Base-by-base conservation (phyloP, 208 protist genomes). In the Wallacemonas collosoma region DNA sequence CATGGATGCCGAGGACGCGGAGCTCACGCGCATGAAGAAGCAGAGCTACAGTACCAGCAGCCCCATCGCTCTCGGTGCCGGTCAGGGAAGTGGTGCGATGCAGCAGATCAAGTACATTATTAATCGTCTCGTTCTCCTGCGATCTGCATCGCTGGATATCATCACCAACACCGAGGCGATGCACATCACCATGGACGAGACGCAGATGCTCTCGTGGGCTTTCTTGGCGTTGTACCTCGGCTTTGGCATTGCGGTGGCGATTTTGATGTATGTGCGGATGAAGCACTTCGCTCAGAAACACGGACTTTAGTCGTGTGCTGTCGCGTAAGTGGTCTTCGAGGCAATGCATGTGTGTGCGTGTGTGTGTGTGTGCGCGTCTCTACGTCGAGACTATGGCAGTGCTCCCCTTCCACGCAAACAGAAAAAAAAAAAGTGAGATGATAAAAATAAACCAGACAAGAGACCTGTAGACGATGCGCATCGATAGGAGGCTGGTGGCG, bases 31-130 rank as follows among this genome's bases (percentile, higher is more conserved):
- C 55, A 81, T 86, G 75, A 90, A 87, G 75, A 78, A 80, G 71
- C 80, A 88, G 60, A 77, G 73, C 68, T 91, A 91, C 79, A 90
- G 82, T 64, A 87, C 81, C 2, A 88, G 79, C 50, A 89, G 75
- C 60, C 81, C 81, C 39, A 85, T 90, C 58, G 81, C 82, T 0
- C 79, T 90, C 35, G 85, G 85, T 5, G 76, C 78, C 14, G 77
- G 79, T 3, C 87, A 91, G 54, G 78, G 72, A 9, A 94, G 80
- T 62, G 84, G 81, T 1, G 78, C 85, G 5, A 58, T 90, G 45
- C 83, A 79, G 58, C 89, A 94, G 65, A 87, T 88, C 79, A 56
- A 82, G 36, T 91, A 91, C 78, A 94, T 94, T 41, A 71, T 68
- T 26, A 40, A 80, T 4, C 77, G 75, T 0, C 43, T 82, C 3